These are phyloP conservation scores for Malassezia yamatoensis DNA, from an alignment of 1,284 basidiomycete species.

Conservation along the genomic window DNA sequence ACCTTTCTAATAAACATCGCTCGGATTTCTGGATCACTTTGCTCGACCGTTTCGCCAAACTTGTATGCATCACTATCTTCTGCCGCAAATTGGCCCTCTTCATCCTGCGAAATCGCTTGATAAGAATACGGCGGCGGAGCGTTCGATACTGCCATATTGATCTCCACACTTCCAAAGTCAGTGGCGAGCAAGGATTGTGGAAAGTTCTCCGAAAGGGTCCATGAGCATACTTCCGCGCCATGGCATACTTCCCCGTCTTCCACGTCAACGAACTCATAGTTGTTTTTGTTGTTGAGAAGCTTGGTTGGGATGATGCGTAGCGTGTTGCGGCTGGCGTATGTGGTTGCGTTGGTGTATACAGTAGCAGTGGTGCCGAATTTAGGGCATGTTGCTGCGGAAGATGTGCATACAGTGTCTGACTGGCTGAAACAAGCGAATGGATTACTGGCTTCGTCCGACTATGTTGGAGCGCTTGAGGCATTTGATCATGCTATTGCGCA, in stretches of 20 bases:
- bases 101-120: constrained; percentile 18
- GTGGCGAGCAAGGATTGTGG: no score
- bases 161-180: no score
- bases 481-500: constrained; percentile 32
- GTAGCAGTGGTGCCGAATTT: background rate
- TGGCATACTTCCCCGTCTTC: background rate
- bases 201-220: background rate
- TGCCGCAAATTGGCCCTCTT: constrained; percentile 17
- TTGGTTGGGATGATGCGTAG: background rate
- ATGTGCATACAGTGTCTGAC: background rate
- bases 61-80: constrained; percentile 46
- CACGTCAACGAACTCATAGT: background rate
- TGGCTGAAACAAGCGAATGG: constrained; percentile 26
- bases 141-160: background rate
- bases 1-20: constrained; percentile 38
- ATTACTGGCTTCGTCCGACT: constrained; percentile 30
- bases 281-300: background rate
- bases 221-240: no score
- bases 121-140: constrained; percentile 8
- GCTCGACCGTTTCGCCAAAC: constrained; percentile 42
- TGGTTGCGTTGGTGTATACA: background rate
- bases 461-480: constrained; percentile 31
- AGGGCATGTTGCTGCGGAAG: constrained; percentile 4
- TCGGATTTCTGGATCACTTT: constrained; percentile 40
- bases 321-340: background rate